phyloP scores from a whole-genome alignment of 441 rosid species.

The Euphorbia celastroides region DNA sequence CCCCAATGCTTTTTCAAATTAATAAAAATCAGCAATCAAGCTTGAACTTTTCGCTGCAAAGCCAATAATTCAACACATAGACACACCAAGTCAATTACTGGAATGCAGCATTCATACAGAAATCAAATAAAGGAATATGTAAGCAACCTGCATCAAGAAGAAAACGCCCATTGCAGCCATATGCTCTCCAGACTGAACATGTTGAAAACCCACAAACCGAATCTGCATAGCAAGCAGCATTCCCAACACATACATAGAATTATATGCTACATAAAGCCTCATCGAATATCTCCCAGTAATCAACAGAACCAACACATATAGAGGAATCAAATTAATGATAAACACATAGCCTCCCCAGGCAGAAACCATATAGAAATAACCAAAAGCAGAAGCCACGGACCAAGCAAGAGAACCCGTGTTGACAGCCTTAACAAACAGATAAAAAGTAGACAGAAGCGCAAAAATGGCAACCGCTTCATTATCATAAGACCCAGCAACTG shows the following conservation, averaged over 20 bases:
- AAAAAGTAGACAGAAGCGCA: slow-evolving; percentile 77
- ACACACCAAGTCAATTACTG: not conserved
- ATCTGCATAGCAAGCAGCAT: slow-evolving; percentile 99
- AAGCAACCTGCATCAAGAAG: slow-evolving; percentile 83
- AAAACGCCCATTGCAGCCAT: slow-evolving; percentile 98
- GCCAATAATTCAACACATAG: not conserved
- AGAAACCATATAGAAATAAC: slow-evolving; percentile 96
- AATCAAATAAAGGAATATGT: not conserved
- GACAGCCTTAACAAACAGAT: slow-evolving; percentile 84
- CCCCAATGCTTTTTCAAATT: not conserved
- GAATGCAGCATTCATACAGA: not conserved
- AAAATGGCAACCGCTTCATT: slow-evolving; percentile 93
- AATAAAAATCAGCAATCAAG: not conserved
- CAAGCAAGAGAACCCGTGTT: slow-evolving; percentile 88
- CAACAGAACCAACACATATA: slow-evolving; percentile 83
- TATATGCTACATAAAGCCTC: slow-evolving; percentile 87
- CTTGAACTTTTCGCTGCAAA: not conserved
- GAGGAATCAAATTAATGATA: slow-evolving; percentile 88
- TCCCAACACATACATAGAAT: slow-evolving; percentile 87
- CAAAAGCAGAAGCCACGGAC: slow-evolving; percentile 86
- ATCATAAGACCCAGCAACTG: slow-evolving; percentile 92
- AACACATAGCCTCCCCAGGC: slow-evolving; percentile 99
- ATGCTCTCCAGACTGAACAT: slow-evolving; percentile 98
- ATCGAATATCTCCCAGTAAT: slow-evolving; percentile 87
- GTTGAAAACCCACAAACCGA: slow-evolving; percentile 96